Evolutionary conservation across 306 rosid genomes (phyloP), one percentile per base, ranked within the genome.

Genomic region (Cucumis hystrix): DNA sequence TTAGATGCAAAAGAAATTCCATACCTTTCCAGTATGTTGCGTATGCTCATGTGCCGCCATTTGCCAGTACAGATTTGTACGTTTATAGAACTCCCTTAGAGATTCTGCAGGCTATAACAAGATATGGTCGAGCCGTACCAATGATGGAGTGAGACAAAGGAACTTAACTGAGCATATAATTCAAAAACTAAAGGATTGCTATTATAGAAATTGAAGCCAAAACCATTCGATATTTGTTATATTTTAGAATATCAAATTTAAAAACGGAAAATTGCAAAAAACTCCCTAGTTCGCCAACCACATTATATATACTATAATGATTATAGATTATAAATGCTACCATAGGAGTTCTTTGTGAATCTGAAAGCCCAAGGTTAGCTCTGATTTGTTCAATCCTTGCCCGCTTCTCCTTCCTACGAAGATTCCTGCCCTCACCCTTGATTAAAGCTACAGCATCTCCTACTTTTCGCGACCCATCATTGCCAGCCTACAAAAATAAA

Each of bases 1-100:
- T 52, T 28, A 21, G 74, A n/a, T 76, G 62, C 33, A 28, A 69
- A 45, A 45, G 55, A 69, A 39, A 21, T 37, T 43, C 35, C 85
- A 39, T 51, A 92, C 97, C 86, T 95, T 95, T 81, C 98, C 98
- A 73, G 98, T 92, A 85, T 95, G 99, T 82, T 95, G 99, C 60
- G 97, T 95, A 79, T 95, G 97, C 74, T 95, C 99, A 28, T 95
- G 97, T 74, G 99, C 97, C n/a, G 99, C 99, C 99, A 95, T 95
- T 88, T 95, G 97, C 99, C 99, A 95, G 89, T 95, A 95, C 84
- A 95, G 13, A 86, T 90, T 90, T 73, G 99, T 95, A 83, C 97
- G 97, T 62, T 28, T 88, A 79, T 92, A 95, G 88, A 95, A 95
- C 80, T 95, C 97, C 85, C 86, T 87, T 86, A 95, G 82, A 47